These are phyloP conservation scores for Posidonia australis DNA, from an alignment of 106 monocot genomes.

Conservation along the genomic window DNA sequence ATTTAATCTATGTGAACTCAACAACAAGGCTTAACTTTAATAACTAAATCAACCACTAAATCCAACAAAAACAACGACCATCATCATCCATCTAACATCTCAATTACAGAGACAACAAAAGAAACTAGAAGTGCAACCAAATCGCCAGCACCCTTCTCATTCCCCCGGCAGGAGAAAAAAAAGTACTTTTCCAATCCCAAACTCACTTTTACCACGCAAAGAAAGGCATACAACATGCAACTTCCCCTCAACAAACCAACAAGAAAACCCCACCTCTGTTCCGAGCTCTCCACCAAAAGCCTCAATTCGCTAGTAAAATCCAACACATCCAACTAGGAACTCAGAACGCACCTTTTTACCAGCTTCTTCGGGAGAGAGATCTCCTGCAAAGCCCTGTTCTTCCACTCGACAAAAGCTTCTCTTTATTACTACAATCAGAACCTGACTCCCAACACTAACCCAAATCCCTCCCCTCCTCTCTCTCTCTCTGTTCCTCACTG, in stretches of 20 bases:
- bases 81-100: not conserved
- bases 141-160: not conserved
- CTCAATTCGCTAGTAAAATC: too few relatives aligned
- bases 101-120: not conserved
- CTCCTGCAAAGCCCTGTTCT: not conserved
- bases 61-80: not conserved
- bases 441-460: not conserved
- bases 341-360: not conserved
- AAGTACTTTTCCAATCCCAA: not conserved
- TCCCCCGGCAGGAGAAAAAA: not conserved
- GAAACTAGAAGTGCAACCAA: not conserved
- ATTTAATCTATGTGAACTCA: too few relatives aligned
- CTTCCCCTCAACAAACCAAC: too few relatives aligned
- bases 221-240: not conserved
- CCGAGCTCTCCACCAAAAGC: not conserved
- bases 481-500: too few relatives aligned
- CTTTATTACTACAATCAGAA: not conserved
- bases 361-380: not conserved
- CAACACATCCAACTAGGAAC: not conserved
- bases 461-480: not conserved
- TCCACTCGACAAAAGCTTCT: not conserved
- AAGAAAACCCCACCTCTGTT: not conserved
- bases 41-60: too few relatives aligned
- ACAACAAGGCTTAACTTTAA: too few relatives aligned
- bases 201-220: not conserved